Evolutionary conservation across 2,329 filamentous ascomycete genomes (phyloP).

Genomic region (Thermothelomyces thermophilus): DNA sequence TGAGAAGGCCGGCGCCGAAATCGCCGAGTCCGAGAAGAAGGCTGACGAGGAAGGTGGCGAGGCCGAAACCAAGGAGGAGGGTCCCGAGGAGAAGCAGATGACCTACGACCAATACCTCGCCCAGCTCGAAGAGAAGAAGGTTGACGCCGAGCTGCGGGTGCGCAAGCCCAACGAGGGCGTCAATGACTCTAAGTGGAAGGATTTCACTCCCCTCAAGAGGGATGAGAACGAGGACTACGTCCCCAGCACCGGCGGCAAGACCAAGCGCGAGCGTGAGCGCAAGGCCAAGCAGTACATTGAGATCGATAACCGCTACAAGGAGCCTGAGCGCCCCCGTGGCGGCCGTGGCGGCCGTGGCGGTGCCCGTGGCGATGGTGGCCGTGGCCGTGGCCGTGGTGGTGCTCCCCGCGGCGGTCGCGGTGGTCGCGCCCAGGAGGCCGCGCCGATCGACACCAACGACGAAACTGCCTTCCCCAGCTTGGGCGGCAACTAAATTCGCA

Average conservation of each 20-base stretch:
- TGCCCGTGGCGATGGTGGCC: constrained; percentile 43
- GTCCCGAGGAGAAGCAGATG: constrained; percentile 57
- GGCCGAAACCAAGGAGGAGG: constrained; percentile 29
- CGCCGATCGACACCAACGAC: constrained; percentile 48
- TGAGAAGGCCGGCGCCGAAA: constrained; percentile 83
- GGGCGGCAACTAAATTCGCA: constrained; percentile 37
- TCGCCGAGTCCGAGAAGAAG: constrained; percentile 79
- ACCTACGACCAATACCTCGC: constrained; percentile 86
- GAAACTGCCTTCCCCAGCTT: constrained; percentile 56
- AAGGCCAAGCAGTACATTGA: constrained; percentile 88
- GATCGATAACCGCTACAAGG: constrained; percentile 77
- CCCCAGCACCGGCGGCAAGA: constrained; percentile 66
- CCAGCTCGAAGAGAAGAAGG: constrained; percentile 57
- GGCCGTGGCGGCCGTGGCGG: constrained; percentile 44
- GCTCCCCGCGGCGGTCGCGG: constrained; percentile 38
- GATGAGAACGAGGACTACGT: constrained; percentile 72
- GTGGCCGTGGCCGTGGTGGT: constrained; percentile 39
- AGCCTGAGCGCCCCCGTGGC: constrained; percentile 57
- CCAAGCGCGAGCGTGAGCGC: constrained; percentile 77
- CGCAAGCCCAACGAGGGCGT: constrained; percentile 90
- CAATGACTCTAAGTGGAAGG: constrained; percentile 83
- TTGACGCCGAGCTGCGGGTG: constrained; percentile 56
- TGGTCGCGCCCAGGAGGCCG: constrained; percentile 41
- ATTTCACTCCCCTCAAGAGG: constrained; percentile 67
- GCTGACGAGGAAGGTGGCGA: constrained; percentile 37